phyloP scores from a whole-genome alignment of 306 rosid genomes.

The Coriaria nepalensis region DNA sequence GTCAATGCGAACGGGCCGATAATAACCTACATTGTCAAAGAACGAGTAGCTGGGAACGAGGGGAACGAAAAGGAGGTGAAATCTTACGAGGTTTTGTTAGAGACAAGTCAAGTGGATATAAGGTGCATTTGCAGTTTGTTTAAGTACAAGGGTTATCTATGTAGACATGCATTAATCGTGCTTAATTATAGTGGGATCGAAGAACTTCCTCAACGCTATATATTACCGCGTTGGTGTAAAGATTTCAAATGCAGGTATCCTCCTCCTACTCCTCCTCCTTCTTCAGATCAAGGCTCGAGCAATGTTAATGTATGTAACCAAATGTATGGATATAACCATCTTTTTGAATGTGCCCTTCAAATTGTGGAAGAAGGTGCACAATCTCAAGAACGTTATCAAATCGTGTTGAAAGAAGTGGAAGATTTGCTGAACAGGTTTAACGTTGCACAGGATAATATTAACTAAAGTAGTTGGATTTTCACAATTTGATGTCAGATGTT shows the following conservation, averaged over 20 bases:
- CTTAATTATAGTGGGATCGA: constrained; percentile 57
- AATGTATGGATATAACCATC: constrained; percentile 26
- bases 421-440: constrained; percentile 42
- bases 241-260: constrained; percentile 39
- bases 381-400: constrained; percentile 46
- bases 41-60: constrained; percentile 43
- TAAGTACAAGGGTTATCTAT: constrained; percentile 63
- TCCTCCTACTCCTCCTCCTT: too few species aligned
- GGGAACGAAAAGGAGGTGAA: constrained; percentile 42
- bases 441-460: constrained; percentile 17
- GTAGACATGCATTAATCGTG: constrained; percentile 65
- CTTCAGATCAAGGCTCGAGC: constrained; percentile 13
- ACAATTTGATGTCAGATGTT: too few species aligned
- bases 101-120: constrained; percentile 44
- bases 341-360: constrained; percentile 40
- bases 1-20: constrained; percentile 50
- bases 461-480: too few species aligned
- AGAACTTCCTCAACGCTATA: constrained; percentile 56
- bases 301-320: constrained; percentile 20
- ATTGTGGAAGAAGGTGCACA: constrained; percentile 53
- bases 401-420: constrained; percentile 48
- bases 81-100: constrained; percentile 47
- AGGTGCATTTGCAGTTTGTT: constrained; percentile 78
- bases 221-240: constrained; percentile 54
- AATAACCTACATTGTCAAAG: constrained; percentile 53